Base-by-base conservation (phyloP, 2,329 filamentous ascomycete species). In the Hymenoscyphus scutula region DNA sequence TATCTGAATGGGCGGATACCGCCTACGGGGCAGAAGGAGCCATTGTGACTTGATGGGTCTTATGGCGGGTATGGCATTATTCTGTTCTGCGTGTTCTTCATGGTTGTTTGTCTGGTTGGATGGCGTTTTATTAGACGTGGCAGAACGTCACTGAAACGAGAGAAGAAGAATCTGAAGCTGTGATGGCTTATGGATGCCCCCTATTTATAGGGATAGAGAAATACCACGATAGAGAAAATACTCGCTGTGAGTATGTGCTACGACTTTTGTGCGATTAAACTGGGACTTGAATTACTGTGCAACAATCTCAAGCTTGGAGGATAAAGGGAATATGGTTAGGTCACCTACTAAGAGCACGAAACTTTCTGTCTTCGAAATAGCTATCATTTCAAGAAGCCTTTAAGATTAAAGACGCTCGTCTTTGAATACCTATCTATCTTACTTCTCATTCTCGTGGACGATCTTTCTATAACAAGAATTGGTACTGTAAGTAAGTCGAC, bases 1-100 rank as follows among this genome's bases (percentile, higher is more conserved):
- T 87, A 84, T 65, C 66, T 88, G 58, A 74, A 69, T 37, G 73
- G 77, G 61, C 76, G 76, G 53, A 75, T 87, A 59, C 81, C 82
- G 5, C 71, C 77, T 0, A 65, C 77, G 59, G 77, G 69, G 25
- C 75, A 77, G 25, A 75, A 76, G 54, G 19, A 59, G 25, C 56
- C 59, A 27, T 53, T 67, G 29, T 71, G 67, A 70, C 70, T 56
- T 58, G 60, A 51, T 32, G 37, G 17, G 7, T n/a, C 19, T 13
- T 13, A 8, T 6, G 11, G 15, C 19, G 25, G n/a, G 10, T 19
- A 54, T 54, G 53, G 5, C 5, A 29, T 30, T 19, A 6, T 54
- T 8, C 13, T 54, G 7, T 15, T n/a, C 2, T 7, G 29, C 11
- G 25, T 17, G 8, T 54, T 6, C n/a, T 30, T 54, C 32, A 10